Conservation (phyloP, 345 rosid species). For the Zanthoxylum bungeanum region DNA sequence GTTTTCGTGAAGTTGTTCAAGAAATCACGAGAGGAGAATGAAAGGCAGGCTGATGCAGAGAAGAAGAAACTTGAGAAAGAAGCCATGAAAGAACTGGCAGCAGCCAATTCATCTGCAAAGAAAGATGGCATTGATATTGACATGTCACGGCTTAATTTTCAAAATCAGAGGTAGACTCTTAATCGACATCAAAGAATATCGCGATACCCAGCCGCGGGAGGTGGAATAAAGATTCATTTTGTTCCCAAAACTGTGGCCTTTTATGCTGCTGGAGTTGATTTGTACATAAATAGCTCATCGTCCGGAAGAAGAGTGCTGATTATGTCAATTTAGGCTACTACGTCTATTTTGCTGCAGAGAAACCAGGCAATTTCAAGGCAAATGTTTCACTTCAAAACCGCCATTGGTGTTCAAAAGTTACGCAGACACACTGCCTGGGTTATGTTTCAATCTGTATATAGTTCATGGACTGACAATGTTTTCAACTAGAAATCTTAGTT, state of each 20-base stretch:
- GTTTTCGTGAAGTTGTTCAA: conserved; percentile 84
- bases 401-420: not conserved
- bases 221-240: not conserved
- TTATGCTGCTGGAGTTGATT: not conserved
- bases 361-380: not conserved
- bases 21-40: conserved; percentile 80
- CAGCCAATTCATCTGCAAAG: conserved; percentile 37
- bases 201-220: not conserved
- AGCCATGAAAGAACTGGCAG: conserved; percentile 64
- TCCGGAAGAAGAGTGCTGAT: not conserved
- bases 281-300: not conserved
- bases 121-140: conserved; percentile 31
- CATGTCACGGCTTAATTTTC: conserved; percentile 28
- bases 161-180: conserved; percentile 30
- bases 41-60: conserved; percentile 77
- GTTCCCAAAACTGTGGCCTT: not conserved
- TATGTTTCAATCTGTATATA: not conserved
- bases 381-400: not conserved
- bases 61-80: conserved; percentile 92
- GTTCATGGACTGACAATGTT: not conserved
- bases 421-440: not conserved
- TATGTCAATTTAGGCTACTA: not conserved
- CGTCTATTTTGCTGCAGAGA: not conserved
- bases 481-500: not conserved
- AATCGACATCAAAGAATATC: not conserved